Conservation (phyloP, 2,329 filamentous ascomycete species). For the Epichloe festucae region DNA sequence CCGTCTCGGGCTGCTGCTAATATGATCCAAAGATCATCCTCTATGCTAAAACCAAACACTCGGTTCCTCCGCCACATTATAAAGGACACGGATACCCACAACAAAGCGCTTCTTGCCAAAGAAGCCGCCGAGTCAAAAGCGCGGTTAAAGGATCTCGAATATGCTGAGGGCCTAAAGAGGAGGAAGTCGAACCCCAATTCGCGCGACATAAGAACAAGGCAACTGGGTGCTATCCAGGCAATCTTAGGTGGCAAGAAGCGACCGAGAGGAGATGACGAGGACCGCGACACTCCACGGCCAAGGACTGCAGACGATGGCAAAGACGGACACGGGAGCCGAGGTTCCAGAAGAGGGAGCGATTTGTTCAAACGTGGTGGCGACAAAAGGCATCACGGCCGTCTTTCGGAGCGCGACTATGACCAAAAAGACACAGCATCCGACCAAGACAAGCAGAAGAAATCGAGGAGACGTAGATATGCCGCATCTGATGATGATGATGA, state of each 20-base stretch:
- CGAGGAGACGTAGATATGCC: neutral
- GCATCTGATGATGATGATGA: neutral
- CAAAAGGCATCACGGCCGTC: slow-evolving; percentile 12
- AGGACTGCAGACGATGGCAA: slow-evolving; percentile 12
- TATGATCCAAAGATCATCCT: slow-evolving; percentile 37
- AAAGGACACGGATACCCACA: slow-evolving; percentile 77
- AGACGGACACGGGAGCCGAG: neutral
- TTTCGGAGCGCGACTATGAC: slow-evolving; percentile 12
- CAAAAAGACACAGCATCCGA: slow-evolving; percentile 2
- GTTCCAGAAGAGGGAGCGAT: neutral
- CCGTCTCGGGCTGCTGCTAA: neutral
- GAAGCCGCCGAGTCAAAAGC: slow-evolving; percentile 69
- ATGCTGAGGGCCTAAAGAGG: slow-evolving; percentile 30
- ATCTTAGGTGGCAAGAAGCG: slow-evolving; percentile 37
- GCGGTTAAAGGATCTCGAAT: slow-evolving; percentile 50
- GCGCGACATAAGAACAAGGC: slow-evolving; percentile 40
- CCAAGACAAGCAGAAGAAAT: slow-evolving; percentile 3
- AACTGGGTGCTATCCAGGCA: slow-evolving; percentile 48
- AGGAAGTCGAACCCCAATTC: slow-evolving; percentile 31
- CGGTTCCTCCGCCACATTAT: slow-evolving; percentile 82
- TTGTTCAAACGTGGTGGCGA: neutral
- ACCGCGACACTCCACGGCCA: neutral
- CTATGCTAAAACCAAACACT: slow-evolving; percentile 79
- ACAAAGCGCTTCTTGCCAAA: slow-evolving; percentile 71
- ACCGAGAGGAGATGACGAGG: slow-evolving; percentile 4